Evolutionary conservation across 106 monocot species (phyloP), one percentile per base, ranked within the genome.

Genomic region (Acanthochlamys bracteata): DNA sequence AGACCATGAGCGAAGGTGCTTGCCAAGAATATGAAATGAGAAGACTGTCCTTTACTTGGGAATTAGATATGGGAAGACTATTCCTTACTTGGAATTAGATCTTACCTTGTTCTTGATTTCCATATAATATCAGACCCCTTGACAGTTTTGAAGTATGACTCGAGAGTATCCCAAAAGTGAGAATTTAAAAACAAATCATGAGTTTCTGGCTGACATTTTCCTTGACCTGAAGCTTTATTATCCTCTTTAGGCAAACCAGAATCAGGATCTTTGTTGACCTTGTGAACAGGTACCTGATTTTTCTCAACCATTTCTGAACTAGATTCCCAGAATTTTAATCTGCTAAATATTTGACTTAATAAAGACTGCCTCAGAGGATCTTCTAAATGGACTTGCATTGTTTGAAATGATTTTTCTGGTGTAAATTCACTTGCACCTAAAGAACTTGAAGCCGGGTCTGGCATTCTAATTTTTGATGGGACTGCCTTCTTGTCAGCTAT

Each of bases 71-170:
- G 24, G 42, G 41, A 13, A 57, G 42, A 17, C 7, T 8, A n/a
- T 12, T 59, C 57, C 59, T 39, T 57, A 42, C 26, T 27, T 47
- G 22, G 19, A 25, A 68, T 72, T 14, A 20, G 20, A 16, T 15
- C 15, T 70, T 87, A 96, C 95, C 95, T 84, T 57, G 87, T 83
- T 68, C 20, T 77, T 45, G 87, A 84, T 72, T 69, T 86, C 55
- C 66, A 70, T 20, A 96, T 64, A 69, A 90, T 22, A 11, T 88
- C 69, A 66, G 69, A 73, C 10, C 82, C 84, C 26, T 80, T 82
- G 23, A 76, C 57, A 65, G 74, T 79, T 39, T 25, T 49, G 10
- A 98, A 75, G 73, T 85, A 92, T 49, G 74, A 65, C 63, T 85
- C 80, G 24, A 98, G 25, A 25, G 66, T 69, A 74, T 82, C 67